A percentile compares a stretch with the other conserved stretches of the same genome.
phyloP scores from a whole-genome alignment of 768 basidiomycete genomes.

The Nevesoporus exiguus region DNA sequence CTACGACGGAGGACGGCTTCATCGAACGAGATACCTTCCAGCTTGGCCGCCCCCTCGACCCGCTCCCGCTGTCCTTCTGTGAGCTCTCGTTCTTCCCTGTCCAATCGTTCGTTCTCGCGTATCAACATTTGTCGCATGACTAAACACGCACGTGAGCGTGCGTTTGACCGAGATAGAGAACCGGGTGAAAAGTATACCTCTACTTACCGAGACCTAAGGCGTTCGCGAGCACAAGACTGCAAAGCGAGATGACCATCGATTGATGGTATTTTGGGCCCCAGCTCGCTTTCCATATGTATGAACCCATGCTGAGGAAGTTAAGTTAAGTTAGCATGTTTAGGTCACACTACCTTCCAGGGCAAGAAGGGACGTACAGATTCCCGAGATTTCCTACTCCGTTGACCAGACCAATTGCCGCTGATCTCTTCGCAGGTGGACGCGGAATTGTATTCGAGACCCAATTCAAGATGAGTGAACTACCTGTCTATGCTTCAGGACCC shows the following conservation, averaged over 20 bases:
- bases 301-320: slow-evolving; percentile 45
- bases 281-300: slow-evolving; percentile 55
- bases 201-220: slow-evolving; percentile 34
- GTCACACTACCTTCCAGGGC: not conserved
- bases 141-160: slow-evolving; percentile 13
- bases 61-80: slow-evolving; percentile 45
- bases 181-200: no score
- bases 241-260: slow-evolving; percentile 52
- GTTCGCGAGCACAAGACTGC: slow-evolving; percentile 30
- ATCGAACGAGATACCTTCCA: slow-evolving; percentile 59
- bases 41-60: slow-evolving; percentile 53
- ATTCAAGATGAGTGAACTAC: slow-evolving; percentile 44
- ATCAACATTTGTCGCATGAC: slow-evolving; percentile 47
- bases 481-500: slow-evolving; percentile 18
- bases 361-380: slow-evolving; percentile 43
- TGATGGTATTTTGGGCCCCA: slow-evolving; percentile 64
- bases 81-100: slow-evolving; percentile 42
- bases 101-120: slow-evolving; percentile 48
- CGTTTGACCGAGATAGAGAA: not conserved
- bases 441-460: slow-evolving; percentile 64
- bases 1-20: slow-evolving; percentile 54
- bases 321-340: not conserved
- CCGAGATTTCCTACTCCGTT: slow-evolving; percentile 61
- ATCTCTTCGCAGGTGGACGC: slow-evolving; percentile 50
- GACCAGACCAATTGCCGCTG: slow-evolving; percentile 59